A percentile compares a stretch with the other conserved stretches of the same genome.
phyloP scores from a whole-genome alignment of 164 flowering plant genomes.

The Pachysandra terminalis region DNA sequence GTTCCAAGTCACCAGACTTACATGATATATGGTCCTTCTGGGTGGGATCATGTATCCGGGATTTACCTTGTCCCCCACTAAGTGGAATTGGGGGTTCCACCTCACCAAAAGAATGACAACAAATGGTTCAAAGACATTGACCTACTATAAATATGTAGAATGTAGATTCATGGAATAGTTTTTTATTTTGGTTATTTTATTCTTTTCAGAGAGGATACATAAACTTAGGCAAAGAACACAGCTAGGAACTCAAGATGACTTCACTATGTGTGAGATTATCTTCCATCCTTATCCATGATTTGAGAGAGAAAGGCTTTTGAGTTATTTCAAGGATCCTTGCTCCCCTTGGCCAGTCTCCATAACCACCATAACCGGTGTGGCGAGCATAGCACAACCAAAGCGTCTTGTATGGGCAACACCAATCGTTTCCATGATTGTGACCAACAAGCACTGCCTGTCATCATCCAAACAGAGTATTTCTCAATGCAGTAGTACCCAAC shows the following conservation, averaged over 20 bases:
- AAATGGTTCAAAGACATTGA: background rate
- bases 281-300: conserved; percentile 94
- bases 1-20: no score
- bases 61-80: no score
- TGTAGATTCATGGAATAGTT: no score
- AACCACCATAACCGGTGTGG: conserved; percentile 93
- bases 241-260: conserved; percentile 38
- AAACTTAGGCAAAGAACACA: background rate
- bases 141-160: background rate
- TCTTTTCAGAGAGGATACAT: background rate
- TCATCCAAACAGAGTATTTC: background rate
- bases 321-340: conserved; percentile 69
- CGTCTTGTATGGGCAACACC: conserved; percentile 84
- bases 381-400: conserved; percentile 90
- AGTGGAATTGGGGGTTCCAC: no score
- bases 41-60: no score
- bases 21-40: no score
- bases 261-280: conserved; percentile 62
- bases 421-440: conserved; percentile 89
- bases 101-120: no score
- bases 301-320: conserved; percentile 54
- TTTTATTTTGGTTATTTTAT: background rate
- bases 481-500: background rate
- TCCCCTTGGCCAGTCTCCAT: conserved; percentile 82
- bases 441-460: conserved; percentile 87